Evolutionary conservation across 2,329 filamentous ascomycete species (phyloP).

Genomic region (Fusarium dimerum): DNA sequence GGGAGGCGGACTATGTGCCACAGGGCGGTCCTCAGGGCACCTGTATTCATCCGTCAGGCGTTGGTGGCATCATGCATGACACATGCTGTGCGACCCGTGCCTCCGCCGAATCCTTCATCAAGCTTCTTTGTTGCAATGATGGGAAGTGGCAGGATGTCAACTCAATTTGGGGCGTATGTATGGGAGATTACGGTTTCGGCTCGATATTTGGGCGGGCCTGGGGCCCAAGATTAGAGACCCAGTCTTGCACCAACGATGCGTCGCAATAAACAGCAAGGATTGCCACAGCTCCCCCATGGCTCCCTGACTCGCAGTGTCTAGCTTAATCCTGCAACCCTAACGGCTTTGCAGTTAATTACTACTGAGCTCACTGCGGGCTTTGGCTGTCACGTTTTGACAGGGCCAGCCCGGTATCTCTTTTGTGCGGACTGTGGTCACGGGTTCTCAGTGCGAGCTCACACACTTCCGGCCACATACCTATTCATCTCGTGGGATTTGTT

Average conservation of each 20-base stretch:
- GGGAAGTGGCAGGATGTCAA: constrained; percentile 10
- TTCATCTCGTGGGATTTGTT: constrained; percentile 9
- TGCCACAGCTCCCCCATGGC: not conserved
- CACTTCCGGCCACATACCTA: not conserved
- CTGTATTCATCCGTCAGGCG: constrained; percentile 7
- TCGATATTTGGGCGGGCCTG: not conserved
- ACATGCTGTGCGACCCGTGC: constrained; percentile 18
- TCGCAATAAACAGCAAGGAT: not conserved
- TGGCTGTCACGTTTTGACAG: not conserved
- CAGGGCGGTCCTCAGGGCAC: constrained; percentile 8
- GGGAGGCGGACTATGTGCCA: constrained; percentile 7
- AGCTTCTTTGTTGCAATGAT: constrained; percentile 7
- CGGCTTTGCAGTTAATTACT: not conserved
- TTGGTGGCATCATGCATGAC: constrained; percentile 26
- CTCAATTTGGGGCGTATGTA: constrained; percentile 1
- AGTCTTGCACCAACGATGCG: not conserved
- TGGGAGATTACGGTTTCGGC: not conserved
- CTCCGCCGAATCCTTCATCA: constrained; percentile 10
- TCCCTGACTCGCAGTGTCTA: not conserved
- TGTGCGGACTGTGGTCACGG: too few species aligned
- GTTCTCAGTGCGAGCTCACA: not conserved
- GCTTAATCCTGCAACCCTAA: not conserved
- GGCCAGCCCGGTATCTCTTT: too few species aligned
- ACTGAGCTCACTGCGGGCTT: not conserved
- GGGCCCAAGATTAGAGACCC: not conserved